Evolutionary conservation across 352 stramenopile genomes (phyloP).

Genomic region (Phytophthora pistaciae): DNA sequence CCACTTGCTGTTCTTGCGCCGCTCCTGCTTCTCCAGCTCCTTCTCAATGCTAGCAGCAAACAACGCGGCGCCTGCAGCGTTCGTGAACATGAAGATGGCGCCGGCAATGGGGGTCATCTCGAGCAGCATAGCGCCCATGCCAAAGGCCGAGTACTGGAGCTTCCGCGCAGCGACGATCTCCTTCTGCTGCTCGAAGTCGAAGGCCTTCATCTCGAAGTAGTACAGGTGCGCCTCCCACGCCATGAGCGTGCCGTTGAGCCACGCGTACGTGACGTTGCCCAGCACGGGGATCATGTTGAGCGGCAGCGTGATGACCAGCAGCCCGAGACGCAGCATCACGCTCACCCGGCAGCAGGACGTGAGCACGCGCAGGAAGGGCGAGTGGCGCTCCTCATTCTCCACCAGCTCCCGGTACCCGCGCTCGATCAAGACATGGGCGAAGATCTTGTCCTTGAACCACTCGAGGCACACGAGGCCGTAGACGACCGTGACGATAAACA

Average conservation of each 20-base stretch:
- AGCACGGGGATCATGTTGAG: slow-evolving; percentile 68
- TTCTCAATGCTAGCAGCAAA: slow-evolving; percentile 67
- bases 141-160: slow-evolving; percentile 61
- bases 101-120: slow-evolving; percentile 68
- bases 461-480: slow-evolving; percentile 54
- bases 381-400: slow-evolving; percentile 51
- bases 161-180: slow-evolving; percentile 44
- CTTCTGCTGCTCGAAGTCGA: slow-evolving; percentile 58
- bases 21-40: slow-evolving; percentile 37
- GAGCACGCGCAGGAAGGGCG: slow-evolving; percentile 47
- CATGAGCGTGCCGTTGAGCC: slow-evolving; percentile 64
- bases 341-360: slow-evolving; percentile 61
- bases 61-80: slow-evolving; percentile 59
- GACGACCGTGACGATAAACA: slow-evolving; percentile 63
- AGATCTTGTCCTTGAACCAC: slow-evolving; percentile 64
- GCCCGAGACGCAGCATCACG: slow-evolving; percentile 48
- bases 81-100: slow-evolving; percentile 68
- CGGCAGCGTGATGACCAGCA: slow-evolving; percentile 63
- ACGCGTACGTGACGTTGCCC: slow-evolving; percentile 62
- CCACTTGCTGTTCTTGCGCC: slow-evolving; percentile 29
- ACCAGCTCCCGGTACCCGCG: slow-evolving; percentile 53
- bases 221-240: slow-evolving; percentile 68
- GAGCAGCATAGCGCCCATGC: slow-evolving; percentile 62
- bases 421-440: slow-evolving; percentile 53
- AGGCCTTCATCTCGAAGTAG: slow-evolving; percentile 70